phyloP scores from a whole-genome alignment of 2,329 filamentous ascomycete genomes.

The Pseudopyrenochaeta lycopersici region DNA sequence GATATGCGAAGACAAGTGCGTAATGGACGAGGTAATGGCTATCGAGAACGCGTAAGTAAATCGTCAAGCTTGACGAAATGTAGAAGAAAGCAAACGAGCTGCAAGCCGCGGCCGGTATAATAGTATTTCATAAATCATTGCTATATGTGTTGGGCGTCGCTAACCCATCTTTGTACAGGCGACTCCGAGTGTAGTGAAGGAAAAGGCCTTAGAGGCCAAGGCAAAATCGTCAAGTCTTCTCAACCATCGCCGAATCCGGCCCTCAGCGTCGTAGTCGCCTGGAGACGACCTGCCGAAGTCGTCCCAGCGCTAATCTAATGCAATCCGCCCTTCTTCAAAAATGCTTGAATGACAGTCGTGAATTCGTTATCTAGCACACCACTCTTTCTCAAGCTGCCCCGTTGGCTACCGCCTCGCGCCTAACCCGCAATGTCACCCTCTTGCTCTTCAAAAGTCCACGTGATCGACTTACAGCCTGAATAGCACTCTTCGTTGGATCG shows the following conservation, averaged over 20 bases:
- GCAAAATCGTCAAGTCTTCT: too few species aligned
- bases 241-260: too few species aligned
- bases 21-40: conserved; percentile 5
- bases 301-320: not conserved
- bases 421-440: conserved; percentile 8
- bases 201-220: not conserved
- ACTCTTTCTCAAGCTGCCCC: not conserved
- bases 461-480: conserved; percentile 21
- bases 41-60: not conserved
- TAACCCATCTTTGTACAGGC: conserved; percentile 13
- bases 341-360: conserved; percentile 6
- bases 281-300: not conserved
- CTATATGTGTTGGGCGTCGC: not conserved
- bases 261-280: too few species aligned
- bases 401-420: conserved; percentile 4
- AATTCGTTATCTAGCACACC: conserved; percentile 8
- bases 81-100: conserved; percentile 11
- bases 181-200: conserved; percentile 6
- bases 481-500: conserved; percentile 23
- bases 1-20: not conserved
- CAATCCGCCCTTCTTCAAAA: not conserved
- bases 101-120: conserved; percentile 15
- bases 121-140: too few species aligned
- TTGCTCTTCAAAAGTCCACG: conserved; percentile 1
- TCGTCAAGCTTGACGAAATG: not conserved